Base-by-base conservation (phyloP, 352 stramenopile genomes). In the Pythium chondricola region DNA sequence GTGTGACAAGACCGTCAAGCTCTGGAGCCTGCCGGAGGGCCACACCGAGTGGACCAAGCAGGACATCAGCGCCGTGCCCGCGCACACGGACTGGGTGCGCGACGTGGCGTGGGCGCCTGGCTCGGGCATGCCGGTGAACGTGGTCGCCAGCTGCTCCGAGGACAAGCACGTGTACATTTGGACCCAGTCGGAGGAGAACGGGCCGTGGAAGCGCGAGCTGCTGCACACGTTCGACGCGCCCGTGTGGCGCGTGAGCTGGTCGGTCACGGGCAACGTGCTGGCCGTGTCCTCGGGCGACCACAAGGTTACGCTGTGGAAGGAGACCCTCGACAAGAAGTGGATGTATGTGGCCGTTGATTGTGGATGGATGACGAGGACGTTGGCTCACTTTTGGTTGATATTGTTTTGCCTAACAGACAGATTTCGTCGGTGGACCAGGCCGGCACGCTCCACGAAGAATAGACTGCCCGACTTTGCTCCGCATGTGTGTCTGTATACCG, bases 191-290 rank as follows among this genome's bases (percentile, higher is more conserved):
- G 75, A 72, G 14, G 72, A 74, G 40, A 64, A 82, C 47, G 69
- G 59, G 14, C 60, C 59, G 29, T 98, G 96, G 95, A 97, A 88
- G 63, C 79, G 88, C 38, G 88, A 90, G 31, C 57, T 97, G 46
- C 75, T 99, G 56, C 77, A 98, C 55, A 88, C 73, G 31, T 99
- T 98, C 58, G 85, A 98, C 36, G 89, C 90, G 35, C 93, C 96
- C 0, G 95, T 99, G 41, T 99, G 97, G 97, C 91, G 96, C 63
- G 86, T 99, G 42, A 98, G 88, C 78, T 99, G 97, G 97, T 98
- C 85, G 40, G 74, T 98, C 50, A 99, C 96, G 20, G 97, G 96
- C 43, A 98, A 98, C 63, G 91, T 99, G 41, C 74, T 99, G 30
- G 97, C 96, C 8, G 96, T 99, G 27, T 98, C 90, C 25, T 95